Percentiles rank a stretch among this genome's conserved stretches.
phyloP scores from a whole-genome alignment of 305 asterid genomes.

The Fraxinus ornus region DNA sequence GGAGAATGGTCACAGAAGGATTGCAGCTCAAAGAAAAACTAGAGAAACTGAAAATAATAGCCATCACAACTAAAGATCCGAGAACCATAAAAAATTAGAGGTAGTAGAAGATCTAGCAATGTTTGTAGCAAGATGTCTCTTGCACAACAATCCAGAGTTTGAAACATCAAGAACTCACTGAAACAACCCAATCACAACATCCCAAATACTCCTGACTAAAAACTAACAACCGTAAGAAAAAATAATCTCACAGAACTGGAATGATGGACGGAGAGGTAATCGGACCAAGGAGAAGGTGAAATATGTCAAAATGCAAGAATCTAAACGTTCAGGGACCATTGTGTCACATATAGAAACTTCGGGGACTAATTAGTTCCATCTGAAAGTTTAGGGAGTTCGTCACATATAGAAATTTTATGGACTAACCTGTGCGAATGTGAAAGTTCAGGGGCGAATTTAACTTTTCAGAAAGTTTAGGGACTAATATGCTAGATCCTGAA shows the following conservation, averaged over 20 bases:
- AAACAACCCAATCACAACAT: not conserved
- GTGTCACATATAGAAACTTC: not conserved
- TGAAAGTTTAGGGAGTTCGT: not conserved
- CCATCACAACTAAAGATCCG: not conserved
- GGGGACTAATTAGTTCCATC: not conserved
- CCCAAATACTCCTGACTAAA: not conserved
- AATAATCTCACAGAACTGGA: not conserved
- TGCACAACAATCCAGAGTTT: not conserved
- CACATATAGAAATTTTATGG: not conserved
- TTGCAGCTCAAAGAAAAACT: not conserved
- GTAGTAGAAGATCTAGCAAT: not conserved
- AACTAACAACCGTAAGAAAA: not conserved
- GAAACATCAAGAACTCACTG: not conserved
- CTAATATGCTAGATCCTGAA: not conserved
- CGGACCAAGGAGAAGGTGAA: not conserved
- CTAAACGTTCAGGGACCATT: not conserved
- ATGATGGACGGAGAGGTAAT: not conserved
- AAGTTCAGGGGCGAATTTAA: not conserved
- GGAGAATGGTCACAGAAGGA: not conserved
- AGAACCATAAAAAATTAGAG: not conserved
- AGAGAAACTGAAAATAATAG: not conserved
- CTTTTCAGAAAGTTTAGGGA: not conserved
- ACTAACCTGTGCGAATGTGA: not conserved
- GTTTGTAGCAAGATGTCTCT: not conserved
- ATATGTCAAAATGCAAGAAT: not conserved